Evolutionary conservation across 768 basidiomycete species (phyloP).

Genomic region (Hygrophoropsis aurantiaca): DNA sequence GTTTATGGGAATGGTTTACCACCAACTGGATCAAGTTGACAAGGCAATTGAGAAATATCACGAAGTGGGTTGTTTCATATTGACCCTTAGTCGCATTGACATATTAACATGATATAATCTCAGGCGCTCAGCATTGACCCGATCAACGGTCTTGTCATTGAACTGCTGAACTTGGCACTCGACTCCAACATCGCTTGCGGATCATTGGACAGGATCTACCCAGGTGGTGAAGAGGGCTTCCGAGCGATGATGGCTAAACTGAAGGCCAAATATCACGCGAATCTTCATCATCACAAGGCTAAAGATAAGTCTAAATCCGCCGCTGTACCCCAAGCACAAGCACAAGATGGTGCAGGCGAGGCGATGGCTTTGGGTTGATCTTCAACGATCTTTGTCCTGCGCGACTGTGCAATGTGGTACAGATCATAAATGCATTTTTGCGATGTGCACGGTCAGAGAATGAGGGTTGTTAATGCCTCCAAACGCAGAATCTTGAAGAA

Average conservation of each 20-base stretch:
- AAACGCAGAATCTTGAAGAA: no score
- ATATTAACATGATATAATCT: conserved; percentile 2
- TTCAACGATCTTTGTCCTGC: no score
- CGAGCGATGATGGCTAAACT: conserved; percentile 30
- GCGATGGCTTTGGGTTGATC: conserved; percentile 31
- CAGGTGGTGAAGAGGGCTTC: conserved; percentile 34
- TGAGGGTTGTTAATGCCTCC: no score
- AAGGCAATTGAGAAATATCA: conserved; percentile 90
- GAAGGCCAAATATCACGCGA: conserved; percentile 20
- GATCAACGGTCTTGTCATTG: conserved; percentile 77
- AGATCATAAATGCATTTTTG: no score
- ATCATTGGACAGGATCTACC: conserved; percentile 32
- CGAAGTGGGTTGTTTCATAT: conserved; percentile 54
- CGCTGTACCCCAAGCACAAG: not conserved
- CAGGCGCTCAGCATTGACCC: conserved; percentile 81
- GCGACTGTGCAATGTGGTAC: no score
- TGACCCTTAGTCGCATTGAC: not conserved
- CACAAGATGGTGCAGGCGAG: conserved; percentile 26
- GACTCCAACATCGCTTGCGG: conserved; percentile 44
- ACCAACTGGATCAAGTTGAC: conserved; percentile 70
- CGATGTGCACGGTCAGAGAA: no score
- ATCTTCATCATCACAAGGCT: not conserved
- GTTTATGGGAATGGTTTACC: conserved; percentile 87
- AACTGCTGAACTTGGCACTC: conserved; percentile 78
- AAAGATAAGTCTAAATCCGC: not conserved